Evolutionary conservation across 257 asterid species (phyloP).

Genomic region (Voacanga thouarsii): DNA sequence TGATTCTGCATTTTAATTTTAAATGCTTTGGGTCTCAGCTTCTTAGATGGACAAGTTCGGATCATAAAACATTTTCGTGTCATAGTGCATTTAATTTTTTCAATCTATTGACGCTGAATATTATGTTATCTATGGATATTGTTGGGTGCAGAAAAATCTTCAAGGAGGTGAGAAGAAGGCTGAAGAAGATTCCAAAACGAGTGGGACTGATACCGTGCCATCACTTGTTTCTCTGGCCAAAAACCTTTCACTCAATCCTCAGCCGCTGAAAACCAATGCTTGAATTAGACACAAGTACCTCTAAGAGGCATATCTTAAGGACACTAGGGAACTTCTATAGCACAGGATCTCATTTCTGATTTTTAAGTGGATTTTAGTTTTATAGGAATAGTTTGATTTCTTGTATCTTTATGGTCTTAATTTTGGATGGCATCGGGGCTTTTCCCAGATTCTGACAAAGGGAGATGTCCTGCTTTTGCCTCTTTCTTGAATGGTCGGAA

Average conservation of each 20-base stretch:
- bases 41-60: not conserved
- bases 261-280: conserved; percentile 34
- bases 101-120: not conserved
- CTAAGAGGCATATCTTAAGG: conserved; percentile 15
- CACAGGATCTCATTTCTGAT: not conserved
- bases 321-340: conserved; percentile 18
- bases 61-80: not conserved
- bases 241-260: conserved; percentile 45
- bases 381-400: not conserved
- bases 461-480: not conserved
- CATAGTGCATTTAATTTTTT: too few relatives aligned
- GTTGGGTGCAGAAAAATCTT: conserved; percentile 33
- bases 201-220: conserved; percentile 26
- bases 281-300: conserved; percentile 22
- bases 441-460: not conserved
- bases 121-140: not conserved
- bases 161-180: conserved; percentile 32
- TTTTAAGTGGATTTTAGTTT: conserved; percentile 12
- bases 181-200: conserved; percentile 29
- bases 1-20: too few relatives aligned
- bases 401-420: not conserved
- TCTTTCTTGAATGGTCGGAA: not conserved
- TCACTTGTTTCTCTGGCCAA: conserved; percentile 47
- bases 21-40: not conserved
- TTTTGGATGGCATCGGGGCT: not conserved